phyloP scores from a whole-genome alignment of 2,329 filamentous ascomycete genomes.

The Xylariaceae sp. region DNA sequence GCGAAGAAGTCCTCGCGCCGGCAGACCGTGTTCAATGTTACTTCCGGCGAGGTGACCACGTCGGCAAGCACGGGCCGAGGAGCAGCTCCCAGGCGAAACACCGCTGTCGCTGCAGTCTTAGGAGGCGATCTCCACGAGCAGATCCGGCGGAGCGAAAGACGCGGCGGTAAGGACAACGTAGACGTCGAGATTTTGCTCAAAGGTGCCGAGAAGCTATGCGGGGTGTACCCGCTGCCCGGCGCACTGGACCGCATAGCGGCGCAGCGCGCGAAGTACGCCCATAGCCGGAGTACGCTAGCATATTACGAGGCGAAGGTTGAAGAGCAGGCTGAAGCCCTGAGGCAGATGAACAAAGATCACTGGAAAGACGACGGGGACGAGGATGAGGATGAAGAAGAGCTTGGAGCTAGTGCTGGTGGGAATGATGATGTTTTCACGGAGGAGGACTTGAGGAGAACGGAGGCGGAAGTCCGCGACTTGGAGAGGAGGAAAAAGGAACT shows the following conservation, averaged over 20 bases:
- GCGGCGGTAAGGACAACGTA: conserved; percentile 62
- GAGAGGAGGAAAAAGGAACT: conserved; percentile 55
- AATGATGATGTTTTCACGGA: conserved; percentile 53
- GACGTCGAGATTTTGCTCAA: conserved; percentile 81
- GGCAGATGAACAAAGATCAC: conserved; percentile 64
- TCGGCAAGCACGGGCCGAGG: conserved; percentile 43
- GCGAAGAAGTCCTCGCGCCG: conserved; percentile 47
- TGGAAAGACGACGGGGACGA: conserved; percentile 53
- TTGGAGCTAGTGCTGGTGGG: conserved; percentile 31
- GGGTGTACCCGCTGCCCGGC: conserved; percentile 79
- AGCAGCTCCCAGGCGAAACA: conserved; percentile 62
- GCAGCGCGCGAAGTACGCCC: conserved; percentile 66
- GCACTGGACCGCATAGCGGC: conserved; percentile 70
- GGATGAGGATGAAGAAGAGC: conserved; percentile 49
- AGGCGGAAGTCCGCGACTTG: conserved; percentile 59
- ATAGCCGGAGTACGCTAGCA: conserved; percentile 67
- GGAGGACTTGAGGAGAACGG: conserved; percentile 64
- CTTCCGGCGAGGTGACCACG: conserved; percentile 59
- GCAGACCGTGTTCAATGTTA: conserved; percentile 63
- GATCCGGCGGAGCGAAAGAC: conserved; percentile 57
- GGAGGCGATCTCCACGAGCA: conserved; percentile 82
- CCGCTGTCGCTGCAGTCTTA: conserved; percentile 83
- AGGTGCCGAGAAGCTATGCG: conserved; percentile 85
- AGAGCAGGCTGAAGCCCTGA: conserved; percentile 69
- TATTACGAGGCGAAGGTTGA: conserved; percentile 78